Percentiles rank a stretch among this genome's conserved stretches.
These are phyloP conservation scores for Dactylellina parvicollis DNA, from an alignment of 2,329 filamentous ascomycete species.

Conservation along the genomic window DNA sequence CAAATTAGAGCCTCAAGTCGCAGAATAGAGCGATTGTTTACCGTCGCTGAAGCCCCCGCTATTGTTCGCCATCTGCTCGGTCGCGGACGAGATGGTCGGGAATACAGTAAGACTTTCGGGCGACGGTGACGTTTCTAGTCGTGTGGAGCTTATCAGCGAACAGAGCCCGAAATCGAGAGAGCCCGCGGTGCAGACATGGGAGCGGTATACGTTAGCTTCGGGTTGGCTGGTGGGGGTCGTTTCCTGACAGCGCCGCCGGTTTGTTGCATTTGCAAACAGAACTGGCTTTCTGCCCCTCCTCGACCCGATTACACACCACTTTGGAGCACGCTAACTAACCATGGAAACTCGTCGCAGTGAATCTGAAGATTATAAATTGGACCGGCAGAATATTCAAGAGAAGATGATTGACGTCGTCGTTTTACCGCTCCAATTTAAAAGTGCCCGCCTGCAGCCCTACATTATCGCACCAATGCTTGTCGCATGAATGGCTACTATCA, in stretches of 20 bases:
- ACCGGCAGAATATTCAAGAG: no score
- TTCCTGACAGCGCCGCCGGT: constrained; percentile 21
- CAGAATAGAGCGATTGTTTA: constrained; percentile 11
- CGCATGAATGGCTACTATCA: no score
- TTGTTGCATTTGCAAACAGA: constrained; percentile 29
- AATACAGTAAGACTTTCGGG: background rate
- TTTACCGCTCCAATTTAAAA: no score
- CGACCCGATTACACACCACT: constrained; percentile 1
- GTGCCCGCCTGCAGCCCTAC: no score
- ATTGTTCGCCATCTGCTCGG: constrained; percentile 44
- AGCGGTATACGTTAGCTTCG: constrained; percentile 14
- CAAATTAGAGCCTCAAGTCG: background rate
- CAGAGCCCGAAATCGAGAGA: constrained; percentile 10
- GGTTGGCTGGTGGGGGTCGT: constrained; percentile 38
- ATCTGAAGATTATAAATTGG: no score
- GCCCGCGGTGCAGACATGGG: constrained; percentile 10
- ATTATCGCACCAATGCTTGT: no score
- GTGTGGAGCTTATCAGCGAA: constrained; percentile 51
- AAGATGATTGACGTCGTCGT: no score
- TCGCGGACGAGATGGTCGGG: constrained; percentile 1
- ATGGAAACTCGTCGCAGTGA: no score
- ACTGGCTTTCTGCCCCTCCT: constrained; percentile 45
- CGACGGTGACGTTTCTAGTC: constrained; percentile 27
- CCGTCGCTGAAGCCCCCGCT: constrained; percentile 53
- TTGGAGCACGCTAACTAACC: background rate